phyloP scores from a whole-genome alignment of 169 alveolate species.

The Eimeria zaria region DNA sequence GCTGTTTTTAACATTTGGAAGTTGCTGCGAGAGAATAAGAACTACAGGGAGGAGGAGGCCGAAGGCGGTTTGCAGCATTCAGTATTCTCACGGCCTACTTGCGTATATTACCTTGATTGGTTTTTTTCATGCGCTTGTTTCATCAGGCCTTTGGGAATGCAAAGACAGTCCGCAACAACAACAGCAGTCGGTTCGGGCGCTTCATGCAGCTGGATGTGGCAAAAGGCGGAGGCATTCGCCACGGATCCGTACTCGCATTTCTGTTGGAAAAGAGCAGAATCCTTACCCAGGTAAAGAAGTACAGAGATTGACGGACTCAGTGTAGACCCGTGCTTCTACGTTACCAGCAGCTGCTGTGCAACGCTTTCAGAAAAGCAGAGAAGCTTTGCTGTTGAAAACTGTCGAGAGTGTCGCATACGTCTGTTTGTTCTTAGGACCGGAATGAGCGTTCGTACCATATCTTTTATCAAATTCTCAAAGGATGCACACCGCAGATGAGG shows the following conservation, averaged over 20 bases:
- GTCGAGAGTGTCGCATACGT: background rate
- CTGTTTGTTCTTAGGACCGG: conserved; percentile 61
- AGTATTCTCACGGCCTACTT: background rate
- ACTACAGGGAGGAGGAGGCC: background rate
- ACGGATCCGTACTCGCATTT: conserved; percentile 97
- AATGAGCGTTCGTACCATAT: conserved; percentile 98
- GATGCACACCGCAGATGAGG: conserved; percentile 93
- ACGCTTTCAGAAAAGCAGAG: background rate
- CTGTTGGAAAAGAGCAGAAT: conserved; percentile 99
- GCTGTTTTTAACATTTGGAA: background rate
- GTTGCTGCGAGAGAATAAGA: background rate
- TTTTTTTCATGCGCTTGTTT: conserved; percentile 96
- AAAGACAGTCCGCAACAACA: conserved; percentile 98
- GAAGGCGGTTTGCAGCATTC: background rate
- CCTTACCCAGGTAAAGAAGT: conserved; percentile 90
- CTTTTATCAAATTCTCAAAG: conserved; percentile 97
- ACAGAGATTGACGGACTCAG: background rate
- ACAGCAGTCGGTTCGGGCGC: conserved; percentile 99
- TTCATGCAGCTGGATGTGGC: conserved; percentile 95
- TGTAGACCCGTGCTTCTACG: conserved; percentile 81
- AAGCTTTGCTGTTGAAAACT: background rate
- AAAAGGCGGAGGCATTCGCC: conserved; percentile 94
- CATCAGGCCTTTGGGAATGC: conserved; percentile 99
- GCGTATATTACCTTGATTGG: no score
- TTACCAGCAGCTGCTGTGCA: background rate